Evolutionary conservation across 495 filamentous ascomycete genomes (phyloP), one percentile per base, ranked within the genome.

Genomic region (Hypoxylon fuscum): DNA sequence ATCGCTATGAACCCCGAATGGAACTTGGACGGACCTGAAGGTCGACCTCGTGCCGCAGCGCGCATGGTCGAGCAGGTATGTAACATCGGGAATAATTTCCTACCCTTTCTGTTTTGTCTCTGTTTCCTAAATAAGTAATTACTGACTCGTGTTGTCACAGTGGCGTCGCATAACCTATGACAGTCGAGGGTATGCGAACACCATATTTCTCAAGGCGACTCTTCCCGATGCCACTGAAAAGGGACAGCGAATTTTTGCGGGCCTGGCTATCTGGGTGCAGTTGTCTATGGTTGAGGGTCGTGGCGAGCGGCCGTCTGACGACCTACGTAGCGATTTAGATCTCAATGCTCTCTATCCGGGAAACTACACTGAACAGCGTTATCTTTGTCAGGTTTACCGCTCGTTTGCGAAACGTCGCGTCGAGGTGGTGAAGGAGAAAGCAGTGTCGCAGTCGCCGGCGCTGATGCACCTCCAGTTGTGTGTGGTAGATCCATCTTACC

Each of bases 161-260:
- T 80, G 72, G 74, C 48, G 55, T 5, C 22, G 27, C 10, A 60
- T 49, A 14, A 73, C 55, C 0, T 70, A 59, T 5, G 72, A 71
- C 27, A 68, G 73, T 25, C 52, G 65, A n/a, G 76, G 79, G 6
- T 59, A 74, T 21, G 68, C 77, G 0, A 79, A 78, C 42, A 73
- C 71, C 0, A 41, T 80, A 1, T 81, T 76, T 34, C 74, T 82
- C 50, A 80, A 79, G 18, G 78, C 78, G 5, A 78, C 72, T 5
- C 27, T 81, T 5, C 65, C 74, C 0, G 46, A 53, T 37, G 54
- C 48, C 1, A n/a, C 65, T 5, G 15, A 34, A 1, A 29, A 46
- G 2, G 48, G 49, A 1, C 55, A 67, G 18, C 59, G 65, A 10
- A 42, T 62, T 4, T 70, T 79, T 37, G 79, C 61, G 9, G 79